These are phyloP conservation scores for Neonothopanus nambi DNA, from an alignment of 1,284 basidiomycete species.

Conservation along the genomic window DNA sequence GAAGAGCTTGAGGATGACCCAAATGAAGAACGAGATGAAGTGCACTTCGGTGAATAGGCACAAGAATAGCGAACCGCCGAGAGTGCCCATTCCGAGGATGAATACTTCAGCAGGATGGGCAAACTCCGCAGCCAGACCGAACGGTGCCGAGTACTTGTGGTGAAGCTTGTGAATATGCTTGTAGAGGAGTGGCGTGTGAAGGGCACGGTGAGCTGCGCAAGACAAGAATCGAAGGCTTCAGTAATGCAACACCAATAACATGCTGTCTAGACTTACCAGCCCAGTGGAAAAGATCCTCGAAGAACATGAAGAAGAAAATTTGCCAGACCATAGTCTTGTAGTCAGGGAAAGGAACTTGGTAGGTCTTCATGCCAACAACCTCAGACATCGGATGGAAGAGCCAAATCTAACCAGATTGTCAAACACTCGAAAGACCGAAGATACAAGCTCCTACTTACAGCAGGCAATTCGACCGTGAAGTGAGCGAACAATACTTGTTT, in stretches of 20 bases:
- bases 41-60: constrained; percentile 81
- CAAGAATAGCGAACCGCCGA: constrained; percentile 86
- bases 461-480: constrained; percentile 93
- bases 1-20: constrained; percentile 94
- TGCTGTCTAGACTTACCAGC: constrained; percentile 48
- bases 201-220: constrained; percentile 78
- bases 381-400: constrained; percentile 96
- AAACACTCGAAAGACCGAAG: neutral
- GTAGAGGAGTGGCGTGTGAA: constrained; percentile 92
- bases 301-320: constrained; percentile 90
- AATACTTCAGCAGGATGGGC: constrained; percentile 94
- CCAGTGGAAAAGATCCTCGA: constrained; percentile 95
- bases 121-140: constrained; percentile 97
- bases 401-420: constrained; percentile 76
- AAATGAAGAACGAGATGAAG: constrained; percentile 92
- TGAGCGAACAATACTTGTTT: constrained; percentile 94
- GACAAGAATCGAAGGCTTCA: neutral
- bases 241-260: neutral
- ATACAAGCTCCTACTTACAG: constrained; percentile 49
- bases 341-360: constrained; percentile 89
- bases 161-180: constrained; percentile 98
- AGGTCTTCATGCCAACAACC: constrained; percentile 87
- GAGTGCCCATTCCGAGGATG: constrained; percentile 87
- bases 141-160: constrained; percentile 97
- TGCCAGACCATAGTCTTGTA: constrained; percentile 75